These are phyloP conservation scores for Pichia eremophila DNA, from an alignment of 805 yeast species.

Conservation along the genomic window DNA sequence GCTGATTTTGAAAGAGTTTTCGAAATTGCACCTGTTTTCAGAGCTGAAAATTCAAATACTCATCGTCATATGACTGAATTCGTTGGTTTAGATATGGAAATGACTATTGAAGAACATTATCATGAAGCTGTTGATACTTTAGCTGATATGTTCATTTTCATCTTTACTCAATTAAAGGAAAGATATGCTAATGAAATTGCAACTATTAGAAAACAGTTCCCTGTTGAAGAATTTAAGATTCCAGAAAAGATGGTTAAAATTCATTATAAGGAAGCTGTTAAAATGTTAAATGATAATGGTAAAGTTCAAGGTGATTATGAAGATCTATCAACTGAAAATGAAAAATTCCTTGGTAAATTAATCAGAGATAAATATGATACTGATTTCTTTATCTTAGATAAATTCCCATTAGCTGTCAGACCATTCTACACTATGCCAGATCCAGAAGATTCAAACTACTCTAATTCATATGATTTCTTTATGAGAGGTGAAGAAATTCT, in stretches of 20 bases:
- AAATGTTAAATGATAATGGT: constrained; percentile 78
- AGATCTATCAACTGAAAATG: constrained; percentile 90
- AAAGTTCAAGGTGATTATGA: constrained; percentile 79
- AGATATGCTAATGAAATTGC: constrained; percentile 82
- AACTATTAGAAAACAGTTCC: constrained; percentile 85
- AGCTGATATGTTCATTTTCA: constrained; percentile 66
- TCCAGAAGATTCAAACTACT: constrained; percentile 80
- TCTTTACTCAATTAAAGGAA: constrained; percentile 72
- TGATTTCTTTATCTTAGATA: constrained; percentile 95
- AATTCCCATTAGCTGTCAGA: constrained; percentile 93
- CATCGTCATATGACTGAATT: constrained; percentile 99
- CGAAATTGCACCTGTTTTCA: constrained; percentile 95
- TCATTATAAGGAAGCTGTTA: constrained; percentile 85
- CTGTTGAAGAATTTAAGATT: constrained; percentile 93
- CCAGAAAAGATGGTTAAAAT: constrained; percentile 90
- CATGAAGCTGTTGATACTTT: constrained; percentile 70
- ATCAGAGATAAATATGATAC: constrained; percentile 93
- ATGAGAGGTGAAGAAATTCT: constrained; percentile 99
- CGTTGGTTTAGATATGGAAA: constrained; percentile 93
- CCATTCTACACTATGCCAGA: constrained; percentile 99
- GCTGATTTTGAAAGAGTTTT: constrained; percentile 95
- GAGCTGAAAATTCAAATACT: constrained; percentile 98
- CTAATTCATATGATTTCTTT: constrained; percentile 98
- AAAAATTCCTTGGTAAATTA: constrained; percentile 82
- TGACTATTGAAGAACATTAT: constrained; percentile 97